Evolutionary conservation across 306 rosid species (phyloP).

Genomic region (Prunus salicina): DNA sequence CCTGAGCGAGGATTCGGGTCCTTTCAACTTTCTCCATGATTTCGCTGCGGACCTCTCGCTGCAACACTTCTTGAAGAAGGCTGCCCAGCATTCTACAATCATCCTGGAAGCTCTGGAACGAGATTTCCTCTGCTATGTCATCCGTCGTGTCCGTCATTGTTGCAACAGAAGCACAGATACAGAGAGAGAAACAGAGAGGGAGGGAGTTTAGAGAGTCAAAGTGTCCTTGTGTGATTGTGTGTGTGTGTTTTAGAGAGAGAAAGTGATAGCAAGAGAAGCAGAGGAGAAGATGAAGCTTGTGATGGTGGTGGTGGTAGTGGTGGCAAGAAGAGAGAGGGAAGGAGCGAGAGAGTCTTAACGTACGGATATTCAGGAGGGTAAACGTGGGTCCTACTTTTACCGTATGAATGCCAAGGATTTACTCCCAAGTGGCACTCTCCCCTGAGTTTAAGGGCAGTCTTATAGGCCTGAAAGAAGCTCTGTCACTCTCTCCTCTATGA

Average conservation of each 20-base stretch:
- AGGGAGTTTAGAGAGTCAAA: background rate
- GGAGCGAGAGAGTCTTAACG: background rate
- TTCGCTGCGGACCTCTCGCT: slow-evolving; percentile 63
- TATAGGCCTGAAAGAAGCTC: background rate
- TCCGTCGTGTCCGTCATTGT: slow-evolving; percentile 91
- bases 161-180: background rate
- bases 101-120: slow-evolving; percentile 85
- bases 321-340: background rate
- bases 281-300: background rate
- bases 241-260: background rate
- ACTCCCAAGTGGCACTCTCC: slow-evolving; percentile 36
- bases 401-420: background rate
- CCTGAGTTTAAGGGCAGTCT: slow-evolving; percentile 18
- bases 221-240: background rate
- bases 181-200: background rate
- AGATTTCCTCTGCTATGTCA: slow-evolving; percentile 89
- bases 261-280: background rate
- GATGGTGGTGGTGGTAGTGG: background rate
- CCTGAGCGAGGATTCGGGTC: slow-evolving; percentile 83
- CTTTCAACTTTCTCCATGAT: slow-evolving; percentile 68
- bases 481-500: background rate
- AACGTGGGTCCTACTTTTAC: slow-evolving; percentile 11
- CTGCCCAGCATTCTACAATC: slow-evolving; percentile 78
- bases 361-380: slow-evolving; percentile 5
- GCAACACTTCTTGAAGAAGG: slow-evolving; percentile 78